A percentile compares a stretch with the other conserved stretches of the same genome.
Evolutionary conservation across 2,329 filamentous ascomycete species (phyloP).

Genomic region (Fusarium fracticaudum): DNA sequence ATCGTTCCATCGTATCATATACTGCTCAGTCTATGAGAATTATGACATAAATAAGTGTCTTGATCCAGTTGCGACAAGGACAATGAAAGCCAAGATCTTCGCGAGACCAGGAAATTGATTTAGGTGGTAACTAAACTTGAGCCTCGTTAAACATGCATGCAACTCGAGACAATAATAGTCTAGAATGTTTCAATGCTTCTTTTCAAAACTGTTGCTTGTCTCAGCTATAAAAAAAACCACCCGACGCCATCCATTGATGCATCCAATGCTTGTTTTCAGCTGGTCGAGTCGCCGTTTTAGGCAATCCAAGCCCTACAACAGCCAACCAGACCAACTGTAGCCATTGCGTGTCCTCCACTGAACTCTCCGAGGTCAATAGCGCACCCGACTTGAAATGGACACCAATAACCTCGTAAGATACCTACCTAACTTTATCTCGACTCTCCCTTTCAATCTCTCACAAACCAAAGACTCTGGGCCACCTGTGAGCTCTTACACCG

Average conservation of each 20-base stretch:
- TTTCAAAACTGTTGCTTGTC: background rate
- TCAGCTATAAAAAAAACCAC: constrained; percentile 2
- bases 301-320: constrained; percentile 5
- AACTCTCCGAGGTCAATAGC: background rate
- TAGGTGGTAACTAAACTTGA: background rate
- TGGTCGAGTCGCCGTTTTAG: constrained; percentile 19
- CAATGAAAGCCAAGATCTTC: background rate
- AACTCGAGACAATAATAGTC: background rate
- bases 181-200: background rate
- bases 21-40: background rate
- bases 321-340: constrained; percentile 6
- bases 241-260: background rate
- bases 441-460: background rate
- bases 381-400: background rate
- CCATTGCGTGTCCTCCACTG: constrained; percentile 14
- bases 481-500: constrained; percentile 29
- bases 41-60: constrained; percentile 10
- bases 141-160: background rate
- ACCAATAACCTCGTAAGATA: background rate
- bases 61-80: background rate
- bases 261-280: constrained; percentile 11
- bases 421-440: background rate
- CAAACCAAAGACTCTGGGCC: constrained; percentile 12
- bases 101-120: background rate
- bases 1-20: background rate